These are phyloP conservation scores for Neoboletus brunneissimus DNA, from an alignment of 768 basidiomycete species.

Conservation along the genomic window DNA sequence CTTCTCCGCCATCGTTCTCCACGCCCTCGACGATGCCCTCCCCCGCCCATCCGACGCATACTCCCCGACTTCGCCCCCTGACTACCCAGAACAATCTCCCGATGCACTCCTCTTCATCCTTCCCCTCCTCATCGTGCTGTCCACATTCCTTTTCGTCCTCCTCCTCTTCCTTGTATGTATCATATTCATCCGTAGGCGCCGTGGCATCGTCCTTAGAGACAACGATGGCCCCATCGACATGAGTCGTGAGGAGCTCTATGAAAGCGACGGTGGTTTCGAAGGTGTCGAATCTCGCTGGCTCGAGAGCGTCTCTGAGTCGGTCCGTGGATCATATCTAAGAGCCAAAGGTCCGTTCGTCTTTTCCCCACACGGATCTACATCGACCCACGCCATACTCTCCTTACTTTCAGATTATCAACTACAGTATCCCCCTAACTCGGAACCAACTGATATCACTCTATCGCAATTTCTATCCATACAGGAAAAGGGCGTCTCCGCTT, in stretches of 20 bases:
- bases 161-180: constrained; percentile 89
- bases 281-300: constrained; percentile 93
- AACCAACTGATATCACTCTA: constrained; percentile 95
- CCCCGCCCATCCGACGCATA: constrained; percentile 3
- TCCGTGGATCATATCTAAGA: constrained; percentile 69
- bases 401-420: constrained; percentile 65
- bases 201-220: constrained; percentile 79
- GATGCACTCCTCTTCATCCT: constrained; percentile 85
- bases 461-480: constrained; percentile 99
- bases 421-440: constrained; percentile 93
- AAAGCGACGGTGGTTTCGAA: constrained; percentile 91
- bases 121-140: constrained; percentile 90
- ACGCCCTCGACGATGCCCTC: constrained; percentile 2
- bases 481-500: constrained; percentile 98
- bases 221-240: constrained; percentile 91
- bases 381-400: neutral
- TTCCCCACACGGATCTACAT: constrained; percentile 1
- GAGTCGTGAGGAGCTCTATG: constrained; percentile 84
- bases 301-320: constrained; percentile 68
- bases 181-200: constrained; percentile 73
- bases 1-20: constrained; percentile 6
- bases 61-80: constrained; percentile 2
- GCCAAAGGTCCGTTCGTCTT: constrained; percentile 69
- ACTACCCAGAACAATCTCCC: constrained; percentile 31
- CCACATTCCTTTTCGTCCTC: constrained; percentile 89